Conservation (phyloP, 2,329 filamentous ascomycete genomes). For the Diaporthe capsici region DNA sequence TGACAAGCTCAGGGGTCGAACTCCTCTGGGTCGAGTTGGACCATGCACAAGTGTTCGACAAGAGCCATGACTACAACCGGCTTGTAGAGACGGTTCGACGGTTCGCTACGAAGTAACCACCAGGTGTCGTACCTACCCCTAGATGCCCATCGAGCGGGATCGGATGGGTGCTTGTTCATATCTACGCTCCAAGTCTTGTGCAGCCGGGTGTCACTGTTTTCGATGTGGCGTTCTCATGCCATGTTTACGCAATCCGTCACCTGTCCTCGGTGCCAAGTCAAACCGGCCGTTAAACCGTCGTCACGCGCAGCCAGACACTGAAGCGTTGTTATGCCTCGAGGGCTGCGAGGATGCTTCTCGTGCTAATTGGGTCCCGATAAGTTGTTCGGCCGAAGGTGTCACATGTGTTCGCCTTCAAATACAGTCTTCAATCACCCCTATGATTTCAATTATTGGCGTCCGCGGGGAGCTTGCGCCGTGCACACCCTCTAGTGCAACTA, state of each 20-base stretch:
- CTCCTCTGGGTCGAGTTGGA: slow-evolving; percentile 74
- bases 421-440: neutral
- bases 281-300: neutral
- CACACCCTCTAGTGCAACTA: neutral
- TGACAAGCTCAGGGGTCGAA: slow-evolving; percentile 61
- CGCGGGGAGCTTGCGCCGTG: neutral
- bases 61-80: slow-evolving; percentile 34
- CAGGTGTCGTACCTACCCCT: neutral
- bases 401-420: neutral
- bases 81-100: slow-evolving; percentile 35
- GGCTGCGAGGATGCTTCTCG: neutral
- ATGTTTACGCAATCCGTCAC: neutral
- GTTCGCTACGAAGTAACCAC: slow-evolving; percentile 9
- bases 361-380: neutral
- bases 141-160: neutral
- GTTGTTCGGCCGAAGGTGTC: neutral
- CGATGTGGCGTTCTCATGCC: neutral
- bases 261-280: neutral
- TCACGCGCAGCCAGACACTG: neutral
- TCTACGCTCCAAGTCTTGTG: neutral
- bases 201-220: neutral
- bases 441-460: neutral
- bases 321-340: no score
- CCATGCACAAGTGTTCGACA: slow-evolving; percentile 74
- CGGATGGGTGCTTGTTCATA: neutral